A percentile compares a stretch with the other conserved stretches of the same genome.
phyloP scores from a whole-genome alignment of 306 rosid species.

The Morella rubra region DNA sequence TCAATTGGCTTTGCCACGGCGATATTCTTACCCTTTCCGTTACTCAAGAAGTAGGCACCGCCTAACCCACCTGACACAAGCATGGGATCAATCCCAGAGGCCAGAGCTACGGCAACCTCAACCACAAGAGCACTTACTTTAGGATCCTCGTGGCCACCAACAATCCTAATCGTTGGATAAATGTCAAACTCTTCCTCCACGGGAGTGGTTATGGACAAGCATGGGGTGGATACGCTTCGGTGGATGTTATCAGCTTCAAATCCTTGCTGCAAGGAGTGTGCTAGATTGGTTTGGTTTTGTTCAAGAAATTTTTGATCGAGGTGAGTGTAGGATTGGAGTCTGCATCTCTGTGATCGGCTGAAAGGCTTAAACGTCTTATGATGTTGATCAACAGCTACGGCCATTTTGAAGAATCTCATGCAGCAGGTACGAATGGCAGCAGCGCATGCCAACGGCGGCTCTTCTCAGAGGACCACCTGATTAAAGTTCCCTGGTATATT shows the following conservation, averaged over 20 bases:
- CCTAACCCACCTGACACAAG: slow-evolving; percentile 77
- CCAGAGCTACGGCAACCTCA: slow-evolving; percentile 84
- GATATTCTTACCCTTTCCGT: slow-evolving; percentile 60
- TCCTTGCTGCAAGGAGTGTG: slow-evolving; percentile 53
- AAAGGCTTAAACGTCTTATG: slow-evolving; percentile 58
- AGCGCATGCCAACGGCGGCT: slow-evolving; percentile 57
- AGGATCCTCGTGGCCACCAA: slow-evolving; percentile 55
- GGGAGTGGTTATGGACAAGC: slow-evolving; percentile 53
- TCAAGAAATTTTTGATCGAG: slow-evolving; percentile 50
- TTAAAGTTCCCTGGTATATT: slow-evolving; percentile 42
- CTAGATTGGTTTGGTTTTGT: slow-evolving; percentile 35
- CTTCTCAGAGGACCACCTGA: slow-evolving; percentile 28
- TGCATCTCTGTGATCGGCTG: slow-evolving; percentile 64
- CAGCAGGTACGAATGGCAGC: slow-evolving; percentile 45
- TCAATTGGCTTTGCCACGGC: slow-evolving; percentile 91
- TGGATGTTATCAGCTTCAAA: slow-evolving; percentile 55
- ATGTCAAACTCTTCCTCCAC: slow-evolving; percentile 47
- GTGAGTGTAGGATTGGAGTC: slow-evolving; percentile 73
- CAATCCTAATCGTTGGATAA: slow-evolving; percentile 63
- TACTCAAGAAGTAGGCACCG: slow-evolving; percentile 66
- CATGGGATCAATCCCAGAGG: slow-evolving; percentile 60
- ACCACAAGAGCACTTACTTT: slow-evolving; percentile 63
- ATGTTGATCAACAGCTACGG: slow-evolving; percentile 65
- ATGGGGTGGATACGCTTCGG: slow-evolving; percentile 91
- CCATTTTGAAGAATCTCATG: slow-evolving; percentile 69